Evolutionary conservation across 768 basidiomycete genomes (phyloP).

Genomic region (Collybiopsis confluens): DNA sequence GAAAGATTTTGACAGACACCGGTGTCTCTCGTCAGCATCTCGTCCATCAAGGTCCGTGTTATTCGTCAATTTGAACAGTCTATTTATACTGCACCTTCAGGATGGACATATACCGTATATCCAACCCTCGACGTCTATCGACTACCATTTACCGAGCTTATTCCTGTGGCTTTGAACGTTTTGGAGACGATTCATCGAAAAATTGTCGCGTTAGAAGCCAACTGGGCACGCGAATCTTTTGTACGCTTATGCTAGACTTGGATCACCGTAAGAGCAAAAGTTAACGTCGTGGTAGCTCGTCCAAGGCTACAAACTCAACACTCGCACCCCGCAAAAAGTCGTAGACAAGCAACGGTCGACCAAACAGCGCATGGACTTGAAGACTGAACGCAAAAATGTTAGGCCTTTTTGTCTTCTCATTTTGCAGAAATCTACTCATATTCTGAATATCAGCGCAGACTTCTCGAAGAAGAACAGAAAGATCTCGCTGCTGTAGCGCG

Average conservation of each 20-base stretch:
- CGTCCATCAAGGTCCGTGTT: neutral
- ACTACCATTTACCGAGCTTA: conserved; percentile 1
- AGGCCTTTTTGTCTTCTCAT: no score
- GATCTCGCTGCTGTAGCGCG: neutral
- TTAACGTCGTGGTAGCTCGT: neutral
- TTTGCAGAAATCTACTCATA: no score
- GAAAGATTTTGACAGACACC: conserved; percentile 1
- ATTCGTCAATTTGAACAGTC: neutral
- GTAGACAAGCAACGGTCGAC: no score
- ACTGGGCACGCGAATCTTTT: conserved; percentile 5
- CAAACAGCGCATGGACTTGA: no score
- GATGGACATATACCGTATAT: conserved; percentile 6
- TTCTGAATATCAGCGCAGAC: neutral
- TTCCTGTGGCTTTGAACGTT: neutral
- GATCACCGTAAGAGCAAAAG: neutral
- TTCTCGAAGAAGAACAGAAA: neutral
- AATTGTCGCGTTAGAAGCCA: neutral
- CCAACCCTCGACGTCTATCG: conserved; percentile 5
- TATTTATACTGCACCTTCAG: neutral
- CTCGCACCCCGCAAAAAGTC: neutral
- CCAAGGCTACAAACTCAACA: neutral
- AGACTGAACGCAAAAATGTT: conserved; percentile 1
- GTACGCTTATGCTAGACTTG: neutral
- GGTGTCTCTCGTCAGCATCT: neutral
- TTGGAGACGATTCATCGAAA: neutral